Evolutionary conservation across 2,329 filamentous ascomycete species (phyloP), one percentile per base, ranked within the genome.

Genomic region (Penicillium rolfsii): DNA sequence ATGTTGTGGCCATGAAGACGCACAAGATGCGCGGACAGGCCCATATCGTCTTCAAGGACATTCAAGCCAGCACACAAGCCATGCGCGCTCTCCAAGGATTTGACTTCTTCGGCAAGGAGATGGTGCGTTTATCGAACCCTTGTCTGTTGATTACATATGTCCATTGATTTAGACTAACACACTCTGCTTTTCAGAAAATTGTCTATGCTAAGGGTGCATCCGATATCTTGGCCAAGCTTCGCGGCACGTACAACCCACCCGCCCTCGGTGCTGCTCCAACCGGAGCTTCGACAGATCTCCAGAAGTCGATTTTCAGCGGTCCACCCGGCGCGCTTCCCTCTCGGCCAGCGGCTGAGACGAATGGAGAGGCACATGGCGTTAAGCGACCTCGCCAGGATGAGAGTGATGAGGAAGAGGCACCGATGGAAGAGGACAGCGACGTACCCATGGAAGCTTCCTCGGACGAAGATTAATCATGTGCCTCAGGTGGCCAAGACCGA

Each of bases 21-120:
- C 84, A 84, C 76, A 92, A 92, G 80, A 97, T 98, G 93, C 89
- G 95, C 53, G 95, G 95, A 3, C 95, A 99, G 79, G 95, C 95
- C 63, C 95, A 98, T 73, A 82, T 99, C 62, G 90, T 95, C 14
- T 98, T 93, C 76, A 87, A 91, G 60, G 94, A 99, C 75, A 83
- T 94, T 36, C 90, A 97, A 67, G 88, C 91, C n/a, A 92, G 93
- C 55, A 97, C 93, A 26, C 92, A 97, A 74, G 95, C 95, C 1
- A 91, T 99, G 91, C 84, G 94, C 66, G 88, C 91, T 11, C 81
- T 97, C 52, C 90, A 98, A 69, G 92, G 91, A 2, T 91, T 92
- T 71, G 86, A 90, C 2, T 93, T 99, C 67, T 89, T 96, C 65
- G 95, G 93, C 16, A 88, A 87, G 66, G 85, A 92, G 66, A 87